Conservation (phyloP, 495 filamentous ascomycete species). For the Lophiotrema nucula region DNA sequence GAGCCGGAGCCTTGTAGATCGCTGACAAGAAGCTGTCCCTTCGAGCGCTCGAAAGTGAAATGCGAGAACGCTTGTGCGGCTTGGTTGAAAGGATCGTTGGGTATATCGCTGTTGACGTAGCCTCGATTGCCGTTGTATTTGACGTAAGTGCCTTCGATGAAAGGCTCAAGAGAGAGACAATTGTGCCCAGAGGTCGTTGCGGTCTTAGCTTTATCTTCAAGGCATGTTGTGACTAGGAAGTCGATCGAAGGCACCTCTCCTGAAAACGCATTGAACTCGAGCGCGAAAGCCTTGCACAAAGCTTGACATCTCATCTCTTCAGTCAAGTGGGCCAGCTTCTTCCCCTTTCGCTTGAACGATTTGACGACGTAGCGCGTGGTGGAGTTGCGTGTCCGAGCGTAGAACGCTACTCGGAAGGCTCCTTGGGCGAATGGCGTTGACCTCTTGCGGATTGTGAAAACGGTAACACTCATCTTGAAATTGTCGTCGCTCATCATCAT, state of each 20-base stretch:
- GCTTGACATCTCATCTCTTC: slow-evolving; percentile 43
- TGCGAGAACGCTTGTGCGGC: slow-evolving; percentile 47
- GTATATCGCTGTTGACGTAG: slow-evolving; percentile 37
- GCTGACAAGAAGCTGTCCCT: slow-evolving; percentile 37
- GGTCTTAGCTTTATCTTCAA: slow-evolving; percentile 31
- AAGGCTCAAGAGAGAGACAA: slow-evolving; percentile 40
- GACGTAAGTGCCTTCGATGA: slow-evolving; percentile 39
- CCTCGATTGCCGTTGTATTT: slow-evolving; percentile 45
- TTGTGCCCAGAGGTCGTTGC: slow-evolving; percentile 15
- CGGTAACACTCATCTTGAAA: slow-evolving; percentile 29
- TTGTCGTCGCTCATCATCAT: slow-evolving; percentile 38
- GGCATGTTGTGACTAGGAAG: slow-evolving; percentile 40
- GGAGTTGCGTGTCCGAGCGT: slow-evolving; percentile 37
- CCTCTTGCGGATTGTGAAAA: slow-evolving; percentile 35
- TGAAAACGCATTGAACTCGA: slow-evolving; percentile 44
- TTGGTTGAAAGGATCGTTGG: slow-evolving; percentile 28
- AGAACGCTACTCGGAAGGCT: slow-evolving; percentile 35
- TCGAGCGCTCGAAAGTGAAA: slow-evolving; percentile 46
- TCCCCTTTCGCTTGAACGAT: slow-evolving; percentile 32
- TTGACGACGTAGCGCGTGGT: slow-evolving; percentile 40
- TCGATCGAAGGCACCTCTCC: slow-evolving; percentile 31
- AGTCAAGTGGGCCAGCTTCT: slow-evolving; percentile 36
- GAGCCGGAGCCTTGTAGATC: slow-evolving; percentile 42
- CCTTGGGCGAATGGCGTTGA: slow-evolving; percentile 40
- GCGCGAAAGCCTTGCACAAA: slow-evolving; percentile 44